Evolutionary conservation across 1,139 yeast species (phyloP).

Genomic region (Yamadazyma conglobata): DNA sequence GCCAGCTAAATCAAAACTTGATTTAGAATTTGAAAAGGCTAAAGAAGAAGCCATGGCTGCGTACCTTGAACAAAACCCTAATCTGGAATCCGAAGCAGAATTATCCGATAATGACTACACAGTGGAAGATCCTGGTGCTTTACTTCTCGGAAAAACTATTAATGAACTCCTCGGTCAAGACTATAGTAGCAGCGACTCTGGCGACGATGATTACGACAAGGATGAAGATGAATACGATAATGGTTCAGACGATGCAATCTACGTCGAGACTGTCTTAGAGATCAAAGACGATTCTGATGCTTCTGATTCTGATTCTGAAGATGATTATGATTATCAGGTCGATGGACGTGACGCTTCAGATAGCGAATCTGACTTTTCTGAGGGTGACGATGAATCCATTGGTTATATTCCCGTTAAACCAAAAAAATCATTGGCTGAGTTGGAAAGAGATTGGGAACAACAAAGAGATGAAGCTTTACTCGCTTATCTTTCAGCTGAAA

Average conservation of each 20-base stretch:
- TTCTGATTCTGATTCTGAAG: constrained; percentile 1
- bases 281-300: constrained; percentile 1
- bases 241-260: too few relatives aligned
- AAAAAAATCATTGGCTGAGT: constrained; percentile 3
- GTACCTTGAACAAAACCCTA: neutral
- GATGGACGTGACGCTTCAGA: neutral
- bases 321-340: neutral
- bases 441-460: constrained; percentile 2
- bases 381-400: neutral
- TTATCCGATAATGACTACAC: constrained; percentile 1
- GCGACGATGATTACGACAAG: constrained; percentile 1
- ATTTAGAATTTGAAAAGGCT: neutral
- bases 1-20: neutral
- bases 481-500: constrained; percentile 3
- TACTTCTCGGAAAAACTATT: too few relatives aligned
- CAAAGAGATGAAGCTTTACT: constrained; percentile 8
- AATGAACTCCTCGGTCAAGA: too few relatives aligned
- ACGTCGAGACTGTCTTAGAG: neutral
- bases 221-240: constrained; percentile 2
- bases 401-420: neutral
- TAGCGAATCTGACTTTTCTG: neutral
- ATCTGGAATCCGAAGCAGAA: neutral
- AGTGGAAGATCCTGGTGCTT: too few relatives aligned
- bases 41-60: constrained; percentile 2
- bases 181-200: neutral